Evolutionary conservation across 2,329 filamentous ascomycete genomes (phyloP), one percentile per base, ranked within the genome.

Genomic region (Pestalotiopsis sp.): DNA sequence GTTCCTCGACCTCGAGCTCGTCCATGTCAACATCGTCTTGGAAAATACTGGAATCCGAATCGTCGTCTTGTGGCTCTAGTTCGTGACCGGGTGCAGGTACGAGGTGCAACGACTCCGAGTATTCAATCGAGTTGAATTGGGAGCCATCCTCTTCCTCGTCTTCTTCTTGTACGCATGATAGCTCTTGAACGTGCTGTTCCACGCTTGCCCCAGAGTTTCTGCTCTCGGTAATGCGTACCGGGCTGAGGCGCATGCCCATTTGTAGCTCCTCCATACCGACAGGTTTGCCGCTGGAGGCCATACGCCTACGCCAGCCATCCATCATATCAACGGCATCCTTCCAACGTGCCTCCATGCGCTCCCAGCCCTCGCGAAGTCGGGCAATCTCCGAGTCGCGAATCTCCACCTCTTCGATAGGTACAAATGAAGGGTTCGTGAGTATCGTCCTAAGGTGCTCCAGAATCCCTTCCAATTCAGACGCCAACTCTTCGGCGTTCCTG

Each of bases 381-480:
- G 88, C 86, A 72, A 99, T 98, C 78, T 98, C 95, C 69, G 97
- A 92, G 72, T 99, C 95, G 67, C 95, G 90, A n/a, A 94, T 83
- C 76, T 97, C 91, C 2, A 99, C 94, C 79, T 98, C 96, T 75
- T 98, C 96, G 25, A 98, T 89, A 0, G 95, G 93, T 14, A 98
- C 96, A 78, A 98, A 99, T 2, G 95, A 97, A 1, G 96, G 96
- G 76, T 98, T 98, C 9, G 94, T 98, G 59, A 99, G 85, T 49
- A 99, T 89, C 2, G 88, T 92, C 72, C 92, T 89, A 72, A 99
- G 87, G 76, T 97, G 94, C 41, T 92, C 90, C 70, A 98, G 85
- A 11, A 97, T 90, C 6, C 84, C 84, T 66, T 95, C 91, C 81
- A 98, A 89, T 72, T 97, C 92, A 9, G 82, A 78, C 0, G 92